These are phyloP conservation scores for Toxoplasma gondii DNA, from an alignment of 169 alveolate genomes.

Conservation along the genomic window DNA sequence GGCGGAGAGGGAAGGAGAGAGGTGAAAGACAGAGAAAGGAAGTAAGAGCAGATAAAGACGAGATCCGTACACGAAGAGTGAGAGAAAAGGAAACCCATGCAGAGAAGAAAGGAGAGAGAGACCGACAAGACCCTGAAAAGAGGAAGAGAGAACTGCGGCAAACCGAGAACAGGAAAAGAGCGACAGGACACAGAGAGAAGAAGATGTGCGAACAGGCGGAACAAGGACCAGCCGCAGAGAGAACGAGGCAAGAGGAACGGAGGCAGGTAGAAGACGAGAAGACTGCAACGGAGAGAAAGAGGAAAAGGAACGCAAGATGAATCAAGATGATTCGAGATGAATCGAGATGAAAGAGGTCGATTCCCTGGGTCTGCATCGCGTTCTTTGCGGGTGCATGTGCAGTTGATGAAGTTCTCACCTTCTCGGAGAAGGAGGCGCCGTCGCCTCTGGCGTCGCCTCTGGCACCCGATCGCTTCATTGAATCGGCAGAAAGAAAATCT, in stretches of 20 bases:
- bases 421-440: constrained; percentile 9
- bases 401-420: neutral
- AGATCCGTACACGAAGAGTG: no score
- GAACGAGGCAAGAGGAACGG: neutral
- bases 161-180: neutral
- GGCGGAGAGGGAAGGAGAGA: neutral
- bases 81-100: neutral
- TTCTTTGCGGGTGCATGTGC: neutral
- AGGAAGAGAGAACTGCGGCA: no score
- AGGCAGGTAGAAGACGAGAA: neutral
- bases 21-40: neutral
- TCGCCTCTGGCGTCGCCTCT: neutral
- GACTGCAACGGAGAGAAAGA: neutral
- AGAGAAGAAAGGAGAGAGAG: neutral
- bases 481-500: neutral
- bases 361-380: neutral
- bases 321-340: neutral
- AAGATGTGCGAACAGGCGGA: neutral
- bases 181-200: neutral
- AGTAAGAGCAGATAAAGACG: neutral
- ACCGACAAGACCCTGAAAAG: neutral
- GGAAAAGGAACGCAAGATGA: neutral
- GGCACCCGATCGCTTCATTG: neutral
- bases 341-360: neutral
- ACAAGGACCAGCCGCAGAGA: neutral